Evolutionary conservation across 225 moss, liverwort and hornwort genomes (phyloP), one percentile per base, ranked within the genome.

Genomic region (Anthoceros angustus): DNA sequence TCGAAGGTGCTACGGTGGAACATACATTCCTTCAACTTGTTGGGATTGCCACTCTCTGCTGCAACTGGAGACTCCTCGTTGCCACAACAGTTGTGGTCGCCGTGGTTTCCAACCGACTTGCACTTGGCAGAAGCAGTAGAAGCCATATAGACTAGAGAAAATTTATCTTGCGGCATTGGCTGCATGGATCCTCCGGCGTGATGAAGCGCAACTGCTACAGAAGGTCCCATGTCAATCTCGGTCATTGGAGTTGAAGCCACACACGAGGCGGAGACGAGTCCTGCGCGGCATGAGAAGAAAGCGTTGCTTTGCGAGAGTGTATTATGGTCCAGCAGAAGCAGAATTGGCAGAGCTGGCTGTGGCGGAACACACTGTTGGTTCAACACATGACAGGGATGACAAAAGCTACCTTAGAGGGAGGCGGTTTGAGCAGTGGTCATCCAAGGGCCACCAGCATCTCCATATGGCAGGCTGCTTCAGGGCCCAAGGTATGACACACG

Each of bases 161-260:
- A 55, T 18, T 23, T 23, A 23, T 55, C 55, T 7, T 55, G 18
- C 5, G 55, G 23, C 55, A 55, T 7, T 9, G 55, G 55, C n/a
- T 32, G 32, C 32, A 32, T 4, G 32, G 32, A 32, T 32, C 32
- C 32, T 32, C n/a, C 55, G 18, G 7, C 55, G 7, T 20, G 55
- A 20, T 55, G 55, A 55, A 55, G 55, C 7, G 55, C 55, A 55
- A 55, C 55, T 55, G 55, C 55, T 23, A 55, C 55, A 55, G 55
- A 55, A 18, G 55, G 55, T 55, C 55, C 55, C 55, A 55, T 55
- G 16, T 55, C 55, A 18, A 55, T 55, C 18, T 55, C 55, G 18
- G 55, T 55, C 55, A 55, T 55, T 55, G 55, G 55, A 1, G 32
- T 32, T 32, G 32, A 32, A 32, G 32, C 32, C 32, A 32, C 32